Base-by-base conservation (phyloP, 2,329 filamentous ascomycete genomes). In the Sphaerulina musiva region DNA sequence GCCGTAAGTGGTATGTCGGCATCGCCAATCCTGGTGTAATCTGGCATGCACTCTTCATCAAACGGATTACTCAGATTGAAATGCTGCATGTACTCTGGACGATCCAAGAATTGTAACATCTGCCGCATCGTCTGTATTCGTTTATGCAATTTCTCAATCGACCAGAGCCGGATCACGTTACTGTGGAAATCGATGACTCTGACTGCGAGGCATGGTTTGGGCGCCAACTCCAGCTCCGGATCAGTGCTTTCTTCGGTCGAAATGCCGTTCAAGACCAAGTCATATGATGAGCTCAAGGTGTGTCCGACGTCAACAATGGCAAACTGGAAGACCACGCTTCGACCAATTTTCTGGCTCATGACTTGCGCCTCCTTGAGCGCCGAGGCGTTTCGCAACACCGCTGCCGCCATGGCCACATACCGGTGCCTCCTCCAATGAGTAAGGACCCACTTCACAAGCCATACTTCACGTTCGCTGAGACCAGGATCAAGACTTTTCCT, bases 261-360 rank as follows among this genome's bases (percentile, higher is more conserved):
- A 41, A 96, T 84, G 17, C 89, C 92, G 65, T 95, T 95, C 41
- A 98, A 78, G 3, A 97, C 90, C 73, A 98, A 86, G 70, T 98
- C 93, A 72, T 98, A 98, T 0, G 91, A 95, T 2, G 93, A 98
- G 63, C 87, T 91, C 61, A 95, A 80, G 20, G 84, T 84, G 66
- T 98, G 91, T 1, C 93, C 93, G 59, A 86, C 77, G 64, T 96
- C 92, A 32, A 97, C 83, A 53, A 96, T 84, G 10, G 89, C 86
- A 68, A 97, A 98, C 70, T 98, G 93, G 69, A 98, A 97, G 17
- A 92, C 85, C 7, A 96, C 87, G 60, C 84, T 84, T 69, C 96
- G 93, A 62, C 93, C 88, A 75, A 98, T 87, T 65, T 95, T 89
- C 64, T 95, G 92, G 74, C 91, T 95, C 89, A 98, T 93, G 57